Evolutionary conservation across 768 basidiomycete species (phyloP), one percentile per base, ranked within the genome.

Genomic region (Cyclocybe aegerita): DNA sequence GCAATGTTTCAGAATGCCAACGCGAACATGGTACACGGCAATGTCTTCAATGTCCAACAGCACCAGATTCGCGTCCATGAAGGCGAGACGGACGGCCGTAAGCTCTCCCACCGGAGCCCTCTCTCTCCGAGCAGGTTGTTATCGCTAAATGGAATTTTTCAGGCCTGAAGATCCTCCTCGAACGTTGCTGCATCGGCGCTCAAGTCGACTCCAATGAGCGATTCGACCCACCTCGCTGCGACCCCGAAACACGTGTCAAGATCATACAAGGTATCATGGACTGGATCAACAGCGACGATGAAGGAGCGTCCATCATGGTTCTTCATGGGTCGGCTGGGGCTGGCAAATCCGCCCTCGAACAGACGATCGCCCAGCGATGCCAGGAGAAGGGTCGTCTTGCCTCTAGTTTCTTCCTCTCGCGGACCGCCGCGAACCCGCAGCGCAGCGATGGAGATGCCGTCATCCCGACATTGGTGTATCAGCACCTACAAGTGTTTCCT

Each of bases 291-390:
- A 23, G 23, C 5, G 23, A 23, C 23, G 23, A 23, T 5, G 23
- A 23, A 23, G 2, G 3, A 3, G 23, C 23, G 23, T 23, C 23
- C 4, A 23, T 23, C 2, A 23, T 23, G 23, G 23, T 23, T 55
- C 30, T 60, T n/a, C 49, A 50, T 17, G 59, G 53, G 3, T 50
- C 59, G 0, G 59, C 59, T 12, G 56, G 59, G 3, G 40, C 53
- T 5, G 59, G 59, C 0, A 60, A 60, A 39, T 55, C 59, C 1
- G 59, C 59, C 33, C 57, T 60, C 35, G 53, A 51, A 23, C 53
- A 55, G 23, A 52, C 53, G n/a, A 53, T 60, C 7, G 53, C 53
- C 1, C 56, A 60, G 11, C 16, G 47, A 5, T 57, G 53, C 46
- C n/a, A 41, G 2, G 42, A 40, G 35, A 39, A 15, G 2, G 51